These are phyloP conservation scores for Raphanus raphanistrum DNA, from an alignment of 345 rosid species.

Conservation along the genomic window DNA sequence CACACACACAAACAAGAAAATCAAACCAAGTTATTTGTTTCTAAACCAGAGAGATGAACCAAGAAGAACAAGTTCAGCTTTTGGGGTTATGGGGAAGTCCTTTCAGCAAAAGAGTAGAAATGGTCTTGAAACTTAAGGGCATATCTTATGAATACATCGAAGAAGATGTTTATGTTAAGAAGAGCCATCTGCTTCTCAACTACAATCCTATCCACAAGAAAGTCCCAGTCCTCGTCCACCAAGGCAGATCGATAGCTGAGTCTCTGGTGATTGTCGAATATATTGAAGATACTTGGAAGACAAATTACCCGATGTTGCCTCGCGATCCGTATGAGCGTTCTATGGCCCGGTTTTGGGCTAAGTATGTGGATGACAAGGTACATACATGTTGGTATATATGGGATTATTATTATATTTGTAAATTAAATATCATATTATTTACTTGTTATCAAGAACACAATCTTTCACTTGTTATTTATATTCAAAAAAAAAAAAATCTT, in stretches of 20 bases:
- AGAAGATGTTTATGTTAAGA: conserved; percentile 47
- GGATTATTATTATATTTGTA: neutral
- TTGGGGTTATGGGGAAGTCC: conserved; percentile 53
- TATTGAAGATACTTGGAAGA: conserved; percentile 58
- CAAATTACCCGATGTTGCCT: conserved; percentile 44
- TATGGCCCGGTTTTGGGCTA: conserved; percentile 58
- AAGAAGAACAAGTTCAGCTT: conserved; percentile 39
- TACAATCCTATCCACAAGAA: conserved; percentile 53
- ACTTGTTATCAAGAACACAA: neutral
- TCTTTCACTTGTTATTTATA: too few species aligned
- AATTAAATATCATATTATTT: neutral
- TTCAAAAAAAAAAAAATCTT: neutral
- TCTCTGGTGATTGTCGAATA: conserved; percentile 56
- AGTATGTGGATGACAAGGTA: conserved; percentile 55
- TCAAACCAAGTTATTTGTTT: neutral
- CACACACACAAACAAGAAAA: neutral
- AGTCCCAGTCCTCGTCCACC: conserved; percentile 57
- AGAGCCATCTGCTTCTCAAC: conserved; percentile 48
- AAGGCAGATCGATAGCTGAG: conserved; percentile 44
- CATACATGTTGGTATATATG: neutral
- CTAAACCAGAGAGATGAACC: conserved; percentile 29
- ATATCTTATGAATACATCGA: conserved; percentile 48
- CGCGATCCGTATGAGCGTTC: conserved; percentile 51
- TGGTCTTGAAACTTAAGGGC: conserved; percentile 54
- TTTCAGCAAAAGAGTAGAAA: conserved; percentile 46